Evolutionary conservation across 768 basidiomycete genomes (phyloP).

Genomic region (Agaricus sinodeliciosus): DNA sequence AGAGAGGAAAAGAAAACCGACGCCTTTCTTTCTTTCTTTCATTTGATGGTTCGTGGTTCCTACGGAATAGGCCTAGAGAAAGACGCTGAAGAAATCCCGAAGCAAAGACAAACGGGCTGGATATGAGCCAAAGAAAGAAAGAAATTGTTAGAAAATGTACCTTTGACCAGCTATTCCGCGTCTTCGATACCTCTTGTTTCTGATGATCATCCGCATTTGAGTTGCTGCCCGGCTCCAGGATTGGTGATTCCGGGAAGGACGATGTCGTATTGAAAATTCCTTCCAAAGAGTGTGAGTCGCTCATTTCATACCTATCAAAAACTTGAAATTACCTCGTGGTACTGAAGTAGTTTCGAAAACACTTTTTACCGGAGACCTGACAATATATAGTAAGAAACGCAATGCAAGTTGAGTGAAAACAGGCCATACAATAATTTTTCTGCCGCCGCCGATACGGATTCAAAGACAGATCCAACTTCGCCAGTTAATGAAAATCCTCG

Average conservation of each 20-base stretch:
- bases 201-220: too few species aligned
- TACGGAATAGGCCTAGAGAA: too few species aligned
- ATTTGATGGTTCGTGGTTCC: too few species aligned
- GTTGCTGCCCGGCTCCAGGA: too few species aligned
- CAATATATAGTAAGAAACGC: not conserved
- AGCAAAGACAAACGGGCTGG: too few species aligned
- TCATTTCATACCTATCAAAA: not conserved
- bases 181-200: too few species aligned
- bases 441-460: constrained; percentile 39
- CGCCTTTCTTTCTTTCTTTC: too few species aligned
- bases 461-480: constrained; percentile 41
- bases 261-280: constrained; percentile 2
- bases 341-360: not conserved
- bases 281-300: not conserved
- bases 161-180: too few species aligned
- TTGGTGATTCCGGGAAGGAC: not conserved
- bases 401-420: not conserved
- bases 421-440: constrained; percentile 39
- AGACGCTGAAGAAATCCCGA: too few species aligned
- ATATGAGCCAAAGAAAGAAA: too few species aligned
- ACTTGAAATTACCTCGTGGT: not conserved
- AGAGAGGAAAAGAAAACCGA: too few species aligned
- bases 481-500: constrained; percentile 32
- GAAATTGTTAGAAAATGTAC: too few species aligned
- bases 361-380: constrained; percentile 1